Evolutionary conservation across 306 rosid species (phyloP).

Genomic region (Cercis canadensis): DNA sequence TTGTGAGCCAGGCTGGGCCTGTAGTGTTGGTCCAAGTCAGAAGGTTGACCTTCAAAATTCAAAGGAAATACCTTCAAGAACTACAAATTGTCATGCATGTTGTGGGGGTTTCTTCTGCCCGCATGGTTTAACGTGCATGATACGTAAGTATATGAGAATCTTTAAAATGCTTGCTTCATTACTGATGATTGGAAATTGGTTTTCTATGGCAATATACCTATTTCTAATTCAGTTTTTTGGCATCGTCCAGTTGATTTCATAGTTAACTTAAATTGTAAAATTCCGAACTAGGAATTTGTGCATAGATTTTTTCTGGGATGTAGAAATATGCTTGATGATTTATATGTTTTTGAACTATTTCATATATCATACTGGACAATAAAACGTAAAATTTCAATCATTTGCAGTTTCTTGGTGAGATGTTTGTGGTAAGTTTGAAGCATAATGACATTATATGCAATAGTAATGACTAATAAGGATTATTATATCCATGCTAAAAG

Average conservation of each 20-base stretch:
- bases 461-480: not conserved
- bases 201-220: slow-evolving; percentile 16
- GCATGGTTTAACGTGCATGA: slow-evolving; percentile 95
- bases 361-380: not conserved
- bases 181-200: slow-evolving; percentile 27
- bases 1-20: slow-evolving; percentile 99
- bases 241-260: slow-evolving; percentile 13
- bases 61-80: slow-evolving; percentile 75
- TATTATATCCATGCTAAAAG: slow-evolving; percentile 14
- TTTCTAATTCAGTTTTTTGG: slow-evolving; percentile 15
- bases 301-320: not conserved
- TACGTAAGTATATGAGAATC: slow-evolving; percentile 68
- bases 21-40: slow-evolving; percentile 59
- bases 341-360: slow-evolving; percentile 1
- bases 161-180: slow-evolving; percentile 6
- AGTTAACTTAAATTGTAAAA: not conserved
- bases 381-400: not conserved
- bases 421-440: slow-evolving; percentile 6
- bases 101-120: slow-evolving; percentile 98
- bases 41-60: slow-evolving; percentile 66
- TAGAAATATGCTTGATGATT: slow-evolving; percentile 11
- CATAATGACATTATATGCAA: slow-evolving; percentile 6
- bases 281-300: not conserved
- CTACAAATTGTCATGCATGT: slow-evolving; percentile 75
- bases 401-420: not conserved